Conservation (phyloP, 2,329 filamentous ascomycete species). For the Aspergillus ruber region DNA sequence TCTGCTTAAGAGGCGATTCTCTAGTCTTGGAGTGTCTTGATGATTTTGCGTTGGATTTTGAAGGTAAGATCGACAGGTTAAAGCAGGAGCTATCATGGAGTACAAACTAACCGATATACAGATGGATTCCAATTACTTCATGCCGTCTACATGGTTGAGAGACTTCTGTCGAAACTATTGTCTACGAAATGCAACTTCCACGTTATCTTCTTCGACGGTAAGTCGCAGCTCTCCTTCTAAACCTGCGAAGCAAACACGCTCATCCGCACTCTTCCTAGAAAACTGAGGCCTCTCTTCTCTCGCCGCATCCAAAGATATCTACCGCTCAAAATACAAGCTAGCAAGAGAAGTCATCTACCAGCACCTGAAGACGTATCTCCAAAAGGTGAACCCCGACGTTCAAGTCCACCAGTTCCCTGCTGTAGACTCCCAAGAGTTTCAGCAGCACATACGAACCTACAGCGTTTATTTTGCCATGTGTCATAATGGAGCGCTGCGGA, state of each 20-base stretch:
- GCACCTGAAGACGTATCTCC: slow-evolving; percentile 49
- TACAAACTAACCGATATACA: background rate
- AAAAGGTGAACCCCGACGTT: slow-evolving; percentile 30
- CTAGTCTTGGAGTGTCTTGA: slow-evolving; percentile 8
- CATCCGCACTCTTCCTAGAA: background rate
- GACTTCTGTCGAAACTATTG: slow-evolving; percentile 4
- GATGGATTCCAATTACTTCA: slow-evolving; percentile 8
- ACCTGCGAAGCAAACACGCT: background rate
- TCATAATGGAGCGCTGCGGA: slow-evolving; percentile 48
- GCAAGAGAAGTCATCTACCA: slow-evolving; percentile 56
- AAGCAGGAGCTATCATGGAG: background rate
- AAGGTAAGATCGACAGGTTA: background rate
- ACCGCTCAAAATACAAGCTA: slow-evolving; percentile 51
- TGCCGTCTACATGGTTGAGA: slow-evolving; percentile 5
- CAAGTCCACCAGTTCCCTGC: background rate
- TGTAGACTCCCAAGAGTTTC: slow-evolving; percentile 42
- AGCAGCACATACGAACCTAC: slow-evolving; percentile 46
- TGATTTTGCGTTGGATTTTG: slow-evolving; percentile 5
- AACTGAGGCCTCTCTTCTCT: slow-evolving; percentile 16
- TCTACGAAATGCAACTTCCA: slow-evolving; percentile 6
- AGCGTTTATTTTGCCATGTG: slow-evolving; percentile 61
- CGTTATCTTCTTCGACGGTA: slow-evolving; percentile 9
- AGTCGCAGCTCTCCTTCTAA: background rate
- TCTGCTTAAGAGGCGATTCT: slow-evolving; percentile 10
- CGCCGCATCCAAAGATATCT: slow-evolving; percentile 10